phyloP scores from a whole-genome alignment of 139 green algal genomes.

The Chlamydomonas sphaeroides region DNA sequence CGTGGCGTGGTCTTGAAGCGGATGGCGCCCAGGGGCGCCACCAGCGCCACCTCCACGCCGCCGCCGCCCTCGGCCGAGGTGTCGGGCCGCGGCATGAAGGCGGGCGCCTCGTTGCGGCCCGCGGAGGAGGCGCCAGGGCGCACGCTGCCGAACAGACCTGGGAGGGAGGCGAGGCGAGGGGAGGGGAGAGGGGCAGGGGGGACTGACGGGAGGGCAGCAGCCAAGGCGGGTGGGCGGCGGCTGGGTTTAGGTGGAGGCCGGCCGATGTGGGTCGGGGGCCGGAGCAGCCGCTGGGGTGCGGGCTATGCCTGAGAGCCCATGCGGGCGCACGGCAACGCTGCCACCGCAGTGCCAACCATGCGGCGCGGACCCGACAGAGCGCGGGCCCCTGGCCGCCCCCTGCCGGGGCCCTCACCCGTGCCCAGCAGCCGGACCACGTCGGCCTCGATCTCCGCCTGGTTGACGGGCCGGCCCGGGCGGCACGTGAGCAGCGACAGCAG shows the following conservation, averaged over 20 bases:
- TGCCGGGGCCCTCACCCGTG: conserved; percentile 55
- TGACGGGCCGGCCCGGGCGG: conserved; percentile 53
- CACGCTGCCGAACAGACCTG: conserved; percentile 75
- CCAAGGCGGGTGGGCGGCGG: too few species aligned
- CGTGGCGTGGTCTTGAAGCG: conserved; percentile 65
- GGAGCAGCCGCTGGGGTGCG: too few species aligned
- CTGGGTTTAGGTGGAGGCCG: too few species aligned
- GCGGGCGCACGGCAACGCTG: too few species aligned
- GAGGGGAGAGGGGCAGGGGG: too few species aligned
- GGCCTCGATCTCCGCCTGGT: conserved; percentile 70
- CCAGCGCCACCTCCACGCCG: conserved; percentile 48
- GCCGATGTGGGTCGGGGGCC: too few species aligned
- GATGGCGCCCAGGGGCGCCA: conserved; percentile 68
- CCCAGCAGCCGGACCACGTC: conserved; percentile 69
- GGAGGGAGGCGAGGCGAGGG: too few species aligned
- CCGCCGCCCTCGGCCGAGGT: not conserved
- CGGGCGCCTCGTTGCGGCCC: conserved; percentile 56
- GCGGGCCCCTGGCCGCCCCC: too few species aligned
- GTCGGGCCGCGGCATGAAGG: conserved; percentile 44
- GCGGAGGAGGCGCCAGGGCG: conserved; percentile 45
- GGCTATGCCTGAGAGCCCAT: too few species aligned
- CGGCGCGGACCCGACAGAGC: too few species aligned
- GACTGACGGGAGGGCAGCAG: too few species aligned
- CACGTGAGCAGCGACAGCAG: conserved; percentile 62
- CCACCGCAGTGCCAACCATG: too few species aligned